Percentiles rank a stretch among this genome's conserved stretches.
Conservation (phyloP, 192 early-diverging fungal genomes). For the Podila epigama region DNA sequence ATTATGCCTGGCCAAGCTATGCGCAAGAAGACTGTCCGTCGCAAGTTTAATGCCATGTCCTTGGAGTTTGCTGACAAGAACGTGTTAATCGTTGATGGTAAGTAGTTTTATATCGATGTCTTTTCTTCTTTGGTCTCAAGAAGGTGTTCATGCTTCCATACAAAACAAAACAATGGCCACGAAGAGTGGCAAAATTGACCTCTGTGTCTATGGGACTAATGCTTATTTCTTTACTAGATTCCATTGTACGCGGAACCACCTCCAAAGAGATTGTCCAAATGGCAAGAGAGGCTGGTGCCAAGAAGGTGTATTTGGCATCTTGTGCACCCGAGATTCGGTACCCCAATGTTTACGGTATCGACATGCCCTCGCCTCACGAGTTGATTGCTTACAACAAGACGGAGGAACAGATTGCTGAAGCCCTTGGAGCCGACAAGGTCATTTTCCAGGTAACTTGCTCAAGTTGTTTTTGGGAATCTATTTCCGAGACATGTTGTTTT, state of each 20-base stretch:
- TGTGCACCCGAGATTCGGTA: constrained; percentile 95
- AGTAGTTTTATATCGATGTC: constrained; percentile 19
- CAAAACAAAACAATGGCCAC: too few relatives aligned
- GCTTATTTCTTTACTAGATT: constrained; percentile 62
- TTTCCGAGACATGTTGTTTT: too few relatives aligned
- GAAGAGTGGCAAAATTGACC: too few relatives aligned
- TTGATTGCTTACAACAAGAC: constrained; percentile 84
- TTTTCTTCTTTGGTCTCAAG: too few relatives aligned
- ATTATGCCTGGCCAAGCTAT: constrained; percentile 99
- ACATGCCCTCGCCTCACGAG: constrained; percentile 96
- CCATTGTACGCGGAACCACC: constrained; percentile 99
- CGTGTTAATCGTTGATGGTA: constrained; percentile 97
- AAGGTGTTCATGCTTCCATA: neutral
- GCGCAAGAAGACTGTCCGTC: constrained; percentile 89
- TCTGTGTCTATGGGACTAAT: too few relatives aligned
- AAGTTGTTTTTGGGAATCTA: neutral
- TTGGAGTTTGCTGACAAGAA: constrained; percentile 96
- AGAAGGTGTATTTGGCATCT: constrained; percentile 99
- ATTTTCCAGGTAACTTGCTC: constrained; percentile 82
- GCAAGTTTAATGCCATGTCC: constrained; percentile 99
- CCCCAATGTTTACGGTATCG: constrained; percentile 99
- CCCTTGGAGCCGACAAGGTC: constrained; percentile 94
- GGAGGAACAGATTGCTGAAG: constrained; percentile 86
- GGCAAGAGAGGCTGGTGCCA: constrained; percentile 98
- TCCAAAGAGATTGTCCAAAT: constrained; percentile 99